These are phyloP conservation scores for Hypoxylon sp. DNA, from an alignment of 2,329 filamentous ascomycete genomes.

Conservation along the genomic window DNA sequence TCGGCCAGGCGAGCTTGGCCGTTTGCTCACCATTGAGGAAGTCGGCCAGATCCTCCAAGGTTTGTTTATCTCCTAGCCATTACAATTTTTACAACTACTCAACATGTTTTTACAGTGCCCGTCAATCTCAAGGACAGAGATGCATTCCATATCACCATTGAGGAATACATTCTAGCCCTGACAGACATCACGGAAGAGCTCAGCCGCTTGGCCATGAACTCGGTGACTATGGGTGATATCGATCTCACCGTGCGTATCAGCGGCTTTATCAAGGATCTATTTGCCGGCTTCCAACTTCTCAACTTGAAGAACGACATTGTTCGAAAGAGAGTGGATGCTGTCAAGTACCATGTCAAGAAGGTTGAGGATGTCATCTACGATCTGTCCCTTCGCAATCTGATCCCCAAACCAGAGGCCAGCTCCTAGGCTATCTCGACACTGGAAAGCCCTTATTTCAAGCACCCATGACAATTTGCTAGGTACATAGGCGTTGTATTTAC, in stretches of 20 bases:
- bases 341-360: conserved; percentile 98
- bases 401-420: conserved; percentile 59
- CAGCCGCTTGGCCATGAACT: conserved; percentile 89
- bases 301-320: conserved; percentile 97
- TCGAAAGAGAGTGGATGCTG: conserved; percentile 85
- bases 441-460: too few relatives aligned
- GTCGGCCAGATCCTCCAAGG: conserved; percentile 80
- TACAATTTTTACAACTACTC: too few relatives aligned
- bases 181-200: conserved; percentile 91
- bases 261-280: conserved; percentile 92
- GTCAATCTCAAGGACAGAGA: conserved; percentile 91
- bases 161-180: conserved; percentile 92
- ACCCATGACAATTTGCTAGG: not conserved
- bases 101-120: too few relatives aligned
- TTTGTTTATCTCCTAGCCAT: conserved; percentile 49
- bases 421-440: conserved; percentile 12
- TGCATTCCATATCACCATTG: conserved; percentile 93
- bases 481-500: not conserved
- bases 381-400: conserved; percentile 83
- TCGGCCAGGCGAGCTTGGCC: conserved; percentile 64
- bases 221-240: conserved; percentile 91
- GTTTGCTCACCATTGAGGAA: conserved; percentile 86
- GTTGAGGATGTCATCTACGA: conserved; percentile 99
- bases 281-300: conserved; percentile 94
- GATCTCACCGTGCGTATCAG: conserved; percentile 86